A percentile compares a stretch with the other conserved stretches of the same genome.
Evolutionary conservation across 176 grass and related monocot species (phyloP).

Genomic region (Lolium perenne): DNA sequence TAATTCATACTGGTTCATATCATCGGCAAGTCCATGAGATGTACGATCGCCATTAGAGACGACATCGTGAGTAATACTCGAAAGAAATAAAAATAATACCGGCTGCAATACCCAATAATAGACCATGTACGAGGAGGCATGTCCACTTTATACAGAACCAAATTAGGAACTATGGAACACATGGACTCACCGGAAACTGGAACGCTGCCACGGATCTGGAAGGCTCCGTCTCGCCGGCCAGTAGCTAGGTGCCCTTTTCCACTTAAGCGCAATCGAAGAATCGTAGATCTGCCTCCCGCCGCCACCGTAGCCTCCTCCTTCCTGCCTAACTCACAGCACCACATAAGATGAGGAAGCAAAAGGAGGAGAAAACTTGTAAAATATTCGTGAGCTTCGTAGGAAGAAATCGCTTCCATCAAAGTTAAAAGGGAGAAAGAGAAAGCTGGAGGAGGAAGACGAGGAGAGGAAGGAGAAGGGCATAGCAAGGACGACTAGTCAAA

Average conservation of each 20-base stretch:
- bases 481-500: slow-evolving; percentile 56
- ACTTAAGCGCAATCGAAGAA: background rate
- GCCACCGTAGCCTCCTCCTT: slow-evolving; percentile 3
- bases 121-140: slow-evolving; percentile 20
- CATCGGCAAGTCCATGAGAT: background rate
- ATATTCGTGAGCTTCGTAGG: background rate
- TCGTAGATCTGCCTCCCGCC: slow-evolving; percentile 39
- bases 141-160: slow-evolving; percentile 10
- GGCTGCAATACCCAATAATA: background rate
- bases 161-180: background rate
- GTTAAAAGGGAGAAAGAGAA: background rate
- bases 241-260: background rate
- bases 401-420: slow-evolving; percentile 3
- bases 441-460: background rate
- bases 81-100: background rate
- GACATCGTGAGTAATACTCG: background rate
- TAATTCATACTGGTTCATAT: background rate
- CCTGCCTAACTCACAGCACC: background rate
- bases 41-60: slow-evolving; percentile 4
- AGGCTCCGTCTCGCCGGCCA: background rate
- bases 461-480: background rate
- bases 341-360: slow-evolving; percentile 36
- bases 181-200: slow-evolving; percentile 29
- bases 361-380: background rate
- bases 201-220: slow-evolving; percentile 48